Evolutionary conservation across 2,329 filamentous ascomycete species (phyloP).

Genomic region (Cadophora malorum): DNA sequence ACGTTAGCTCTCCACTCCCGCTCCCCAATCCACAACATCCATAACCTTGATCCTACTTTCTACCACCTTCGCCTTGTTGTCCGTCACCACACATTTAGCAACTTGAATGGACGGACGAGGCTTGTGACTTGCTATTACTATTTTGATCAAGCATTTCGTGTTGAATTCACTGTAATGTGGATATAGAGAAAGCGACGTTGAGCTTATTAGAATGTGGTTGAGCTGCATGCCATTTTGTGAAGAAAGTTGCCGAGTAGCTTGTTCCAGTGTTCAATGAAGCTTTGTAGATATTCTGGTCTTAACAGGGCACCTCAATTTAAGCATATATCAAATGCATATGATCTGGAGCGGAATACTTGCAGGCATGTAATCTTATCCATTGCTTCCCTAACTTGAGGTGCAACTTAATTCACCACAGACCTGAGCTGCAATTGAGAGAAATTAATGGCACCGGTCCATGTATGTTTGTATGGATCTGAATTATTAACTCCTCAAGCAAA

Average conservation of each 20-base stretch:
- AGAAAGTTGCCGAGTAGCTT: conserved; percentile 19
- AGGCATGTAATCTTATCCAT: background rate
- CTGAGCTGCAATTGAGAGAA: background rate
- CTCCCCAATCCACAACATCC: background rate
- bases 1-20: no score
- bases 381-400: background rate
- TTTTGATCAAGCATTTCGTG: background rate
- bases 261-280: background rate
- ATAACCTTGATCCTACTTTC: background rate
- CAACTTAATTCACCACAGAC: background rate
- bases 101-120: conserved; percentile 28
- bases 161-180: background rate
- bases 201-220: background rate
- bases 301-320: background rate
- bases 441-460: background rate
- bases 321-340: background rate
- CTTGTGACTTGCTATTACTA: background rate
- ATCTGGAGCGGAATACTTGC: background rate
- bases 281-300: background rate
- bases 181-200: background rate
- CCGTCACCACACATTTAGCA: conserved; percentile 24
- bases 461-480: conserved; percentile 12
- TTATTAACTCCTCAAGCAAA: conserved; percentile 10
- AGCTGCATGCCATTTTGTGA: conserved; percentile 18
- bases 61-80: conserved; percentile 33